Evolutionary conservation across 441 rosid genomes (phyloP).

Genomic region (Corymbia calophylla): DNA sequence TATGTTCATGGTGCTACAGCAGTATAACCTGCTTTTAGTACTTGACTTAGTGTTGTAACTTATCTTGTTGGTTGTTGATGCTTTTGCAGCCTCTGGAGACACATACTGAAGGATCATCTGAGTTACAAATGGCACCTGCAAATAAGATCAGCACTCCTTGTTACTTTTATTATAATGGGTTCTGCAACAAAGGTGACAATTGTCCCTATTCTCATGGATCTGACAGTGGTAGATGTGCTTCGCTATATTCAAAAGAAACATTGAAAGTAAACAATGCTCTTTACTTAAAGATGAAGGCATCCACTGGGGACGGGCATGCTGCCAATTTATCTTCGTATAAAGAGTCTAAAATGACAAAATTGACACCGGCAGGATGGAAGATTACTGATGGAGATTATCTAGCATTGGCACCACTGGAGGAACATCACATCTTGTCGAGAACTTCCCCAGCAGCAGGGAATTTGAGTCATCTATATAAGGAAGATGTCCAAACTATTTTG

Average conservation of each 20-base stretch:
- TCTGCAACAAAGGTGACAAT: constrained; percentile 42
- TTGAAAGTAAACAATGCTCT: constrained; percentile 8
- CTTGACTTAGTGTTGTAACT: background rate
- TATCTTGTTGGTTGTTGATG: background rate
- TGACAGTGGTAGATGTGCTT: constrained; percentile 3
- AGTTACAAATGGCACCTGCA: background rate
- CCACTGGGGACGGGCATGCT: background rate
- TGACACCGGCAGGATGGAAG: constrained; percentile 9
- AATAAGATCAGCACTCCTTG: constrained; percentile 38
- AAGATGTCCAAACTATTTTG: constrained; percentile 5
- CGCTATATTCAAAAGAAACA: constrained; percentile 7
- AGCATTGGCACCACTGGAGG: background rate
- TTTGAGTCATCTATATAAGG: constrained; percentile 2
- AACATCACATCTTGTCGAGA: constrained; percentile 1
- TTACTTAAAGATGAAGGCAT: constrained; percentile 5
- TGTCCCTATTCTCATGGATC: constrained; percentile 42
- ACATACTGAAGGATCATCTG: constrained; percentile 18
- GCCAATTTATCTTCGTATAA: constrained; percentile 4
- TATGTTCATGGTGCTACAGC: background rate
- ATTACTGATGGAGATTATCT: background rate
- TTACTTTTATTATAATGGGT: constrained; percentile 36
- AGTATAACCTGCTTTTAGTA: background rate
- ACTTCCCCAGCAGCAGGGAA: constrained; percentile 4
- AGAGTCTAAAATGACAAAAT: constrained; percentile 5
- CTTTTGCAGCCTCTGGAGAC: constrained; percentile 41